Evolutionary conservation across 305 asterid genomes (phyloP).

Genomic region (Petunia hybrid): DNA sequence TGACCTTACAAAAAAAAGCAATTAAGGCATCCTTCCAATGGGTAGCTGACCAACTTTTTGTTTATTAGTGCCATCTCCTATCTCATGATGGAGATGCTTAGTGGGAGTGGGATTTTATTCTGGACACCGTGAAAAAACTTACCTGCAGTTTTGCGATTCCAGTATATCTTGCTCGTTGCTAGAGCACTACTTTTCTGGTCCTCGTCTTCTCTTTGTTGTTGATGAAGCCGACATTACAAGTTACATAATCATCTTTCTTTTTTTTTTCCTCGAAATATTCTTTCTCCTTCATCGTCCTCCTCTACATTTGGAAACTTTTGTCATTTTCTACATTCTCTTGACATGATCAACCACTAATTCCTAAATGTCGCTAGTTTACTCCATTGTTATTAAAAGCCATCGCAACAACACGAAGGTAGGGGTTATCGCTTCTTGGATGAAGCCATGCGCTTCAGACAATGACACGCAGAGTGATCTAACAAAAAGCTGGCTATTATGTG

Average conservation of each 20-base stretch:
- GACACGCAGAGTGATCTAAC: not conserved
- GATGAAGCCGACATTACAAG: not conserved
- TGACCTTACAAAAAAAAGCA: too few relatives aligned
- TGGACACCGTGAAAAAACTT: not conserved
- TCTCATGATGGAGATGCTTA: not conserved
- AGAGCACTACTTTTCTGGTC: not conserved
- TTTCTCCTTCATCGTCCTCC: not conserved
- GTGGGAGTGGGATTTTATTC: not conserved
- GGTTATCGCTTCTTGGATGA: not conserved
- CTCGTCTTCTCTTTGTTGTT: not conserved
- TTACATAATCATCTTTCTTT: not conserved
- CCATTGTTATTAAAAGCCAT: not conserved
- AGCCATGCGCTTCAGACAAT: not conserved
- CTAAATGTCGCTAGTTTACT: not conserved
- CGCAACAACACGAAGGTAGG: not conserved
- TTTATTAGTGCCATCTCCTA: not conserved
- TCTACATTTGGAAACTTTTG: not conserved
- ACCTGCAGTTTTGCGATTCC: not conserved
- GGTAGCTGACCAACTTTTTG: not conserved
- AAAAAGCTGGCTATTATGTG: not conserved
- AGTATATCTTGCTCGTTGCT: not conserved
- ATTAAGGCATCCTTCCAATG: conserved; percentile 2
- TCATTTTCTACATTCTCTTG: not conserved
- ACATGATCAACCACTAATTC: not conserved
- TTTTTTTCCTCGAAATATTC: conserved; percentile 7